Evolutionary conservation across 106 monocot genomes (phyloP), one percentile per base, ranked within the genome.

Genomic region (Narthecium ossifragum): DNA sequence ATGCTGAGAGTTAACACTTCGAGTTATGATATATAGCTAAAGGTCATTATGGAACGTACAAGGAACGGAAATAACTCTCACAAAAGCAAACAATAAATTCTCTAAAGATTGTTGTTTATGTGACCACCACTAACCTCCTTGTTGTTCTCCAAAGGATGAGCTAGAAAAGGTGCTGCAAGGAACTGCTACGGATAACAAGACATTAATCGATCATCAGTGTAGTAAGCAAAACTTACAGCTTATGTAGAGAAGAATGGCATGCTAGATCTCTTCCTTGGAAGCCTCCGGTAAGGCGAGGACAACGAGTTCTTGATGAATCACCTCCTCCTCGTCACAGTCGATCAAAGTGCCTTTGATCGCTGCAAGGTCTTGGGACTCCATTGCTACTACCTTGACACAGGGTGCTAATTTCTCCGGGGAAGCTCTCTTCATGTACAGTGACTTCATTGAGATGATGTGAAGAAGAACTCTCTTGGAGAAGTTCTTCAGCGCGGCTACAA

Each of bases 391-490:
- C 55, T 83, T 7, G 36, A 46, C 27, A 66, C 57, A 65, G 3
- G 73, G 55, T 12, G 40, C 26, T 17, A 29, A 64, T 51, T 70
- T 78, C 50, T 69, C 73, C 15, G 13, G 23, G 10, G 77, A 76
- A 63, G 40, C 23, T 29, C 4, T 67, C 5, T 59, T 67, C 65
- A 67, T 72, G 72, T 38, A 52, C 1, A 37, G 48, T 5, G 64
- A 36, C 18, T 82, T 68, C 31, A 50, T 78, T 31, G 61, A 52
- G 1, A 65, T 73, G 72, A 65, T 77, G 77, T 82, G 76, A 77
- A 67, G 57, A 26, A 83, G 73, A 27, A 70, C 34, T 18, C 47
- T 31, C 32, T 78, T 10, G 45, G 60, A 28, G 61, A 58, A 8
- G 69, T 82, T 8, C 73, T 82, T 20, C 52, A 56, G 28, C 53